phyloP scores from a whole-genome alignment of 352 stramenopile genomes.

The Phytophthora sojae region DNA sequence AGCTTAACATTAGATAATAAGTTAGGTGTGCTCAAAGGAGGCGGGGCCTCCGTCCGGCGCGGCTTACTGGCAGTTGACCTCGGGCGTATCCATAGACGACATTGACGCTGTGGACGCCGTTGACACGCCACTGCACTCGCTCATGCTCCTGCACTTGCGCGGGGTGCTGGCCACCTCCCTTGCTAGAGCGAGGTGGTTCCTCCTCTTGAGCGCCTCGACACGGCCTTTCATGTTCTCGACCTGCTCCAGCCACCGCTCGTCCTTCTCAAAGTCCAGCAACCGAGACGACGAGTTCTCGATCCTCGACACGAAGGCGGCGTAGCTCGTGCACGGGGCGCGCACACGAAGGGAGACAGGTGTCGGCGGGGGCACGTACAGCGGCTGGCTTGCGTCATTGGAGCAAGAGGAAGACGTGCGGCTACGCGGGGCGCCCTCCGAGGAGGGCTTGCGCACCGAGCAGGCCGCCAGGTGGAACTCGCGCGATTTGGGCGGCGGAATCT shows the following conservation, averaged over 20 bases:
- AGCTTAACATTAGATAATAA: conserved; percentile 49
- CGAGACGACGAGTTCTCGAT: conserved; percentile 44
- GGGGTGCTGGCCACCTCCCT: conserved; percentile 27
- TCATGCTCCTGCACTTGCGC: conserved; percentile 42
- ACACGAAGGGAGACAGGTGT: conserved; percentile 31
- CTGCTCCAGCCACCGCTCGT: conserved; percentile 43
- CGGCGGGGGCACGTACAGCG: conserved; percentile 24
- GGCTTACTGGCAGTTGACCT: conserved; percentile 33
- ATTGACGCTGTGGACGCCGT: conserved; percentile 43
- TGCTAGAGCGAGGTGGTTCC: conserved; percentile 27
- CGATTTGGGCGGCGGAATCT: conserved; percentile 42
- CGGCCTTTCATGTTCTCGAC: conserved; percentile 40
- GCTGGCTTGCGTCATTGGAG: conserved; percentile 11
- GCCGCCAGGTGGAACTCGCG: conserved; percentile 31
- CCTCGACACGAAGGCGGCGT: conserved; percentile 37
- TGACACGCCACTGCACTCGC: conserved; percentile 44
- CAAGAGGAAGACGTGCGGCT: conserved; percentile 12
- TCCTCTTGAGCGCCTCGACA: conserved; percentile 42
- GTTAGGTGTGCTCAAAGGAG: conserved; percentile 30
- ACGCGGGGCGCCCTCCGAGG: not conserved
- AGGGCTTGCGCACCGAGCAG: conserved; percentile 24
- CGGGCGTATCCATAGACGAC: conserved; percentile 40
- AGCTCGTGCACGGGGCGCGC: conserved; percentile 32
- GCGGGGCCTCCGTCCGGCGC: conserved; percentile 7
- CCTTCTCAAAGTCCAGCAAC: conserved; percentile 44